Evolutionary conservation across 176 grass and related monocot genomes (phyloP), one percentile per base, ranked within the genome.

Genomic region (Poa annua): DNA sequence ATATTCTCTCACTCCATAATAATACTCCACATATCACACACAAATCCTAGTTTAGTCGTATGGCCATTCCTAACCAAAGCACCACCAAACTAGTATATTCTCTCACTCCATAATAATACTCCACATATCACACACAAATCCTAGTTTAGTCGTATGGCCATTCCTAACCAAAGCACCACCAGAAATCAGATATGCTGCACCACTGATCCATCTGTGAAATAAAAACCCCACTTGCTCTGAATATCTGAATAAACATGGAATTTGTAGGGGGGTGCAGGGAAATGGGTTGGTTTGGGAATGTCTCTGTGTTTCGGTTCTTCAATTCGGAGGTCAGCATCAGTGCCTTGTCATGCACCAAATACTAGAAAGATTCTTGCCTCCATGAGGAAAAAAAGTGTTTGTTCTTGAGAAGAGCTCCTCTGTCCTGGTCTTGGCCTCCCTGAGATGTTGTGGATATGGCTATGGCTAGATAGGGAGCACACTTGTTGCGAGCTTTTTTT

Each of bases 311-410:
- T 39, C 13, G 22, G 5, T 49, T 24, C 35, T 83, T 86, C 78
- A 68, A 51, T 33, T 49, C 71, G 45, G 75, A 29, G 34, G 90
- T 96, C 88, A 54, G 75, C 85, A 88, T 89, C 90, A 76, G 12
- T 42, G 88, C 90, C 81, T 79, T 73, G 88, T 91, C 83, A 92
- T 78, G 66, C 83, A 80, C 86, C 86, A 84, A 86, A 92, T 88
- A 87, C 62, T 85, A 32, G 81, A 79, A 86, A 70, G 36, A 79
- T 62, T 80, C 36, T 62, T 83, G 38, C 79, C 74, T 69, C 79
- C 16, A 50, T 33, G 68, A 50, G 68, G 77, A 64, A 54, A 80
- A 80, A 71, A 45, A 60, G 41, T 24, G 53, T 11, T 77, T 57
- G 76, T 70, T 81, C 48, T 54, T 74, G 9, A 77, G 35, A 63